Conservation (phyloP, 129 eudicot species). For the Helichrysum umbraculigerum region DNA sequence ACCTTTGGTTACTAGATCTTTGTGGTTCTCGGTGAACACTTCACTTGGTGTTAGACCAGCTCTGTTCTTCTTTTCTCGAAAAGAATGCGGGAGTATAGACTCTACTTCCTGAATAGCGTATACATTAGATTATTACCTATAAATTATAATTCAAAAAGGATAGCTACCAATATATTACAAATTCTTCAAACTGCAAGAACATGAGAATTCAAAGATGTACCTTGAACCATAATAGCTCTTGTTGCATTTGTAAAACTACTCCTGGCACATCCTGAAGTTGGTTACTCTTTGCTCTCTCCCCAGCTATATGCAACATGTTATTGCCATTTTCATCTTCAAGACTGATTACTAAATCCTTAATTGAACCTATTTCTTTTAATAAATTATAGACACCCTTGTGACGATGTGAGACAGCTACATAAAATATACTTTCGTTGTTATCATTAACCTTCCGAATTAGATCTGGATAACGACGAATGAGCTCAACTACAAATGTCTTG, state of each 20-base stretch:
- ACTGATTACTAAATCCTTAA: constrained; percentile 6
- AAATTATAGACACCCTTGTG: constrained; percentile 12
- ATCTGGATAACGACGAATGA: constrained; percentile 17
- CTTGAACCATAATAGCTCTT: constrained; percentile 16
- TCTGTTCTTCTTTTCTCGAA: not conserved
- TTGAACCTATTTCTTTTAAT: constrained; percentile 24
- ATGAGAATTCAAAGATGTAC: not conserved
- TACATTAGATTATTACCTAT: not conserved
- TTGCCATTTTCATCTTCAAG: constrained; percentile 15
- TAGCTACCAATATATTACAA: not conserved
- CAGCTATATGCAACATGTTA: constrained; percentile 3
- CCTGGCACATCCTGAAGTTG: constrained; percentile 27
- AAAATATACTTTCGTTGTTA: constrained; percentile 9
- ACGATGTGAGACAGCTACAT: constrained; percentile 8
- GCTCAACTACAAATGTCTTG: constrained; percentile 14
- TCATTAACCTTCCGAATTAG: constrained; percentile 25
- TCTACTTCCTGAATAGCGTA: constrained; percentile 7
- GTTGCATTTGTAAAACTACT: constrained; percentile 18
- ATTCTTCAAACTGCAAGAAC: not conserved
- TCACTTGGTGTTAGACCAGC: constrained; percentile 15
- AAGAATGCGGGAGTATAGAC: constrained; percentile 3
- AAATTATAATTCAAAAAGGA: not conserved
- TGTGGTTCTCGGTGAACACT: constrained; percentile 23
- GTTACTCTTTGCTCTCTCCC: constrained; percentile 13
- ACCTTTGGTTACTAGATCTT: constrained; percentile 24